phyloP scores from a whole-genome alignment of 2,329 filamentous ascomycete genomes.

The Fusarium pseudocircinatum region DNA sequence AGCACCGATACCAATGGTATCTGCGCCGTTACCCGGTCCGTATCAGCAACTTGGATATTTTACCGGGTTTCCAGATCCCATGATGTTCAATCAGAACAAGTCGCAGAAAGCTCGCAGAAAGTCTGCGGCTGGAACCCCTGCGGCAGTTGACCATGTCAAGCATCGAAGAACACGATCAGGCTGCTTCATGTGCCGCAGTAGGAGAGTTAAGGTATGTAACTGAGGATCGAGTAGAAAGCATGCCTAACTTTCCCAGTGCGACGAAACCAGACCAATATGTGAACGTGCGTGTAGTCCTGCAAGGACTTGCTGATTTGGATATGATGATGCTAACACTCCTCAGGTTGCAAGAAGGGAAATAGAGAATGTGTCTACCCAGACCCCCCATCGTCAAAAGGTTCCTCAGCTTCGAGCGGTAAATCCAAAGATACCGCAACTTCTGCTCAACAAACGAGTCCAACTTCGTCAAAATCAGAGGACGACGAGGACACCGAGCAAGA shows the following conservation, averaged over 20 bases:
- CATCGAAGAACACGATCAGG: constrained; percentile 93
- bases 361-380: constrained; percentile 93
- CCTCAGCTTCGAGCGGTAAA: constrained; percentile 36
- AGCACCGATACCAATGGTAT: constrained; percentile 41
- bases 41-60: constrained; percentile 62
- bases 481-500: constrained; percentile 57
- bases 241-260: constrained; percentile 70
- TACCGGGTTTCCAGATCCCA: constrained; percentile 60
- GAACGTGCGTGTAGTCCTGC: constrained; percentile 65
- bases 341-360: constrained; percentile 90
- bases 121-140: constrained; percentile 52
- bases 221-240: not conserved
- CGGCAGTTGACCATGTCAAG: constrained; percentile 77
- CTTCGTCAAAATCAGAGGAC: constrained; percentile 64
- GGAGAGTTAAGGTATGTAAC: constrained; percentile 79
- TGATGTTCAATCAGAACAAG: constrained; percentile 59
- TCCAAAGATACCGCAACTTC: constrained; percentile 51
- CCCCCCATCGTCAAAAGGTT: constrained; percentile 59
- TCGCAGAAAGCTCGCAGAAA: constrained; percentile 62
- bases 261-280: constrained; percentile 87
- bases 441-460: constrained; percentile 58
- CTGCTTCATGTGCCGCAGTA: constrained; percentile 88
- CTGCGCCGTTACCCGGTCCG: constrained; percentile 51
- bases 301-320: not conserved
- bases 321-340: constrained; percentile 14